Percentiles rank a stretch among this genome's conserved stretches.
These are phyloP conservation scores for Yarrowia sp. DNA, from an alignment of 805 yeast genomes.

Conservation along the genomic window DNA sequence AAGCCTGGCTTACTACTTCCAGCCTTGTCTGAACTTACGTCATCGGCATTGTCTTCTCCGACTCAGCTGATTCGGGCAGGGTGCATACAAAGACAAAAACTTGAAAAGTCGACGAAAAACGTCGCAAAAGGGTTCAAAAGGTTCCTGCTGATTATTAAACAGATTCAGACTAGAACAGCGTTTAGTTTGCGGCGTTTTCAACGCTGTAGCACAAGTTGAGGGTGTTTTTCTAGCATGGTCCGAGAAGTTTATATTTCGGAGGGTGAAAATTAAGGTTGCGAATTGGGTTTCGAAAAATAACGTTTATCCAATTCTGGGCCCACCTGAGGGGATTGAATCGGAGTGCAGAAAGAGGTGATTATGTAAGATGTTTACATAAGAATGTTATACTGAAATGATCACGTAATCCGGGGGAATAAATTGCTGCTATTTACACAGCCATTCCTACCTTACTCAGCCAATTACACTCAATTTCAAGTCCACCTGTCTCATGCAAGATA, in stretches of 20 bases:
- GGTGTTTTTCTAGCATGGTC: not conserved
- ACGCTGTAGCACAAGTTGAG: not conserved
- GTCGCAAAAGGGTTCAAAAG: not conserved
- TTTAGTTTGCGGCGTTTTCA: not conserved
- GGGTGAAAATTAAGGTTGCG: not conserved
- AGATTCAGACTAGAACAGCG: not conserved
- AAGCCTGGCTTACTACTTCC: not conserved
- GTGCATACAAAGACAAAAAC: not conserved
- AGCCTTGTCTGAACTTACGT: not conserved
- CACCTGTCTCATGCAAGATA: not conserved
- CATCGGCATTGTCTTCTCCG: not conserved
- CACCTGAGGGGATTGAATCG: not conserved
- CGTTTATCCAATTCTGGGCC: not conserved
- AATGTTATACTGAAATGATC: too few species aligned
- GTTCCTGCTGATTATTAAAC: not conserved
- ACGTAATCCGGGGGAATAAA: not conserved
- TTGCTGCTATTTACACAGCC: not conserved
- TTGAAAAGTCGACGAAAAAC: not conserved
- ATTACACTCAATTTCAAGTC: not conserved
- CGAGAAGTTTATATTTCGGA: not conserved
- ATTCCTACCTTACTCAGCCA: not conserved
- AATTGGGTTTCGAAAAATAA: not conserved
- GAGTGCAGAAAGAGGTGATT: too few species aligned
- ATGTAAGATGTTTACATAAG: too few species aligned
- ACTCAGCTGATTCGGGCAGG: not conserved